Evolutionary conservation across 2,329 filamentous ascomycete genomes (phyloP).

Genomic region (Ophioceras dolichostomum): DNA sequence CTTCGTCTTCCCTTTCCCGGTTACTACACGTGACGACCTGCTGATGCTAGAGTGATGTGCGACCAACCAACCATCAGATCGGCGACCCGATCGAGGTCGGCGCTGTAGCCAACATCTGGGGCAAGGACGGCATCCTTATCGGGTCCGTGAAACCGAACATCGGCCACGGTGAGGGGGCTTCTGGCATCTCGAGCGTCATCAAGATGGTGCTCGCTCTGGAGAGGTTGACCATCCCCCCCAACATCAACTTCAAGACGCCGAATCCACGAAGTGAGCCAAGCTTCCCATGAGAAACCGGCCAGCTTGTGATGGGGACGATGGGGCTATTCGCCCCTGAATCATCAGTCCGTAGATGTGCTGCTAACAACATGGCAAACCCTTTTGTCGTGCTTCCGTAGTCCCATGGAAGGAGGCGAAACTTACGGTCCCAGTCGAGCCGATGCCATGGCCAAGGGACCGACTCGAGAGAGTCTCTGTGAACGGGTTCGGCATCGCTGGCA

Average conservation of each 20-base stretch:
- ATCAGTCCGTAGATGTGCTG: no score
- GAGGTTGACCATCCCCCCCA: constrained; percentile 23
- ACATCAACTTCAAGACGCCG: constrained; percentile 20
- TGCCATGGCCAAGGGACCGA: constrained; percentile 17
- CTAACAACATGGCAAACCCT: no score
- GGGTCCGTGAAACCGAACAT: constrained; percentile 24
- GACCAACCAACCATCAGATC: no score
- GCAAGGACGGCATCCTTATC: constrained; percentile 12
- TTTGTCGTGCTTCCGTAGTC: constrained; percentile 8
- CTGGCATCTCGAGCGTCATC: constrained; percentile 27
- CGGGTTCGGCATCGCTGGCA: constrained; percentile 22
- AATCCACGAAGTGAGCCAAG: constrained; percentile 14
- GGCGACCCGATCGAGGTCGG: constrained; percentile 23
- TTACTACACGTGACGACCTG: no score
- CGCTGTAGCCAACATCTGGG: constrained; percentile 19
- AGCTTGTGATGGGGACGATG: no score
- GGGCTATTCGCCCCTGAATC: no score
- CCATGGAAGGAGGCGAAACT: constrained; percentile 14
- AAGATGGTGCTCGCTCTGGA: constrained; percentile 29
- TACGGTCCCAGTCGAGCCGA: constrained; percentile 15
- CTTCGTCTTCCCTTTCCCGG: no score
- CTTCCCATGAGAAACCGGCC: not conserved
- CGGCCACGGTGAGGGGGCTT: constrained; percentile 31
- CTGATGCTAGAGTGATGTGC: no score
- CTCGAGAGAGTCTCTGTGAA: constrained; percentile 16